Evolutionary conservation across 441 rosid species (phyloP), one percentile per base, ranked within the genome.

Genomic region (Populus trichocarpa): DNA sequence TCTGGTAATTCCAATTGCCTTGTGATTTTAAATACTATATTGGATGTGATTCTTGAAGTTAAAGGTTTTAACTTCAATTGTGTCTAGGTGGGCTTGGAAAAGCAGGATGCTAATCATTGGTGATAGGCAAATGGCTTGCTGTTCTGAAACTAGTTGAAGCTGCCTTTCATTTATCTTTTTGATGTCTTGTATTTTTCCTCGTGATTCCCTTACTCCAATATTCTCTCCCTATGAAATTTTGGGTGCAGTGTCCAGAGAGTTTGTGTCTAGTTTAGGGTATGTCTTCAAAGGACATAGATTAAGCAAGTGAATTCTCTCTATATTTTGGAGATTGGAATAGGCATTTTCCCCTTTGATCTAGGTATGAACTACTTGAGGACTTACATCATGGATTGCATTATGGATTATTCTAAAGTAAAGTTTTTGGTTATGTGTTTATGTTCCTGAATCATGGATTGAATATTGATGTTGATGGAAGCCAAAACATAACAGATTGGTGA

Each of bases 81-180:
- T 84, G 75, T 79, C 69, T 85, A 84, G 89, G 90, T 86, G 76
- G 77, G 76, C 79, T 46, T 70, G 88, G 83, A 82, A 80, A 81
- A 78, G 82, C 82, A 64, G 82, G 81, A 84, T 35, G 75, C 80
- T 65, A 77, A 74, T 78, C 67, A 59, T 67, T 33, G 73, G 67
- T 80, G 78, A 76, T 79, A 76, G 71, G 78, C 81, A 74, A 81
- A 79, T 79, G 84, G 81, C 83, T 74, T 84, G 78, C 82, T 81
- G 76, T 72, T 79, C 79, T 59, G 18, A 77, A 79, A 79, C 77
- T 53, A 66, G 77, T 80, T 77, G 70, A 79, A 68, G 80, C 70
- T 68, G 57, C 69, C 68, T 78, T 78, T 73, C 46, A 46, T 70
- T 68, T 65, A 18, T 75, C 64, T 63, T 72, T 77, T 75, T 4